Evolutionary conservation across 805 yeast genomes (phyloP), one percentile per base, ranked within the genome.

Genomic region (Wickerhamomyces strasburgensis): DNA sequence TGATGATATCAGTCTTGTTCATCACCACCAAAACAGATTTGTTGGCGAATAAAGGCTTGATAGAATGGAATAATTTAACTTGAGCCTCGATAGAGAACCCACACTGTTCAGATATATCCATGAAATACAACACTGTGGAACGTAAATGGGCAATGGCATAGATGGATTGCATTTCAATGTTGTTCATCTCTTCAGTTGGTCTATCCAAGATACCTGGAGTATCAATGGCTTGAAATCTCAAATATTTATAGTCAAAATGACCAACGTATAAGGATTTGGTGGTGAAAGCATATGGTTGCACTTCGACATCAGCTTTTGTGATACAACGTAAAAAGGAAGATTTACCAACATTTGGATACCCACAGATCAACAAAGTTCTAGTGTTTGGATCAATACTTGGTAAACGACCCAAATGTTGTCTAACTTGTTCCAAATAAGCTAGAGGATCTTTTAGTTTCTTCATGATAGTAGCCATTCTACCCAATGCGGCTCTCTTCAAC

Each of bases 161-260:
- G 57, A 93, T 93, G 34, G 95, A 84, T 70, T 93, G 99, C 98
- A 93, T 93, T 71, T 93, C 99, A 64, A 93, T 93, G 67, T 93
- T 93, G 72, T 93, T 93, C 99, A 93, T 93, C 62, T 93, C 98
- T 65, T 93, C 99, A 31, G 97, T 88, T 43, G 98, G 98, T 64
- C 98, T 80, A 66, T 93, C 99, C 61, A 93, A 72, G 56, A 93
- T 89, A 71, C 99, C 99, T 24, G 99, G 98, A 27, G 98, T 93
- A 66, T 93, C 99, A 58, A 93, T 93, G 39, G 98, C 98, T 71
- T 93, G 99, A 72, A 93, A 93, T 58, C 99, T 75, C 58, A 93
- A 71, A 64, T 93, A 94, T 68, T 93, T 93, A 71, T 93, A 93
- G 68, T 93, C 99, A 61, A 93, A 93, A 68, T 93, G 99, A 51